Conservation (phyloP, 169 alveolate species). For the Cryptosporidium ubiquitum region DNA sequence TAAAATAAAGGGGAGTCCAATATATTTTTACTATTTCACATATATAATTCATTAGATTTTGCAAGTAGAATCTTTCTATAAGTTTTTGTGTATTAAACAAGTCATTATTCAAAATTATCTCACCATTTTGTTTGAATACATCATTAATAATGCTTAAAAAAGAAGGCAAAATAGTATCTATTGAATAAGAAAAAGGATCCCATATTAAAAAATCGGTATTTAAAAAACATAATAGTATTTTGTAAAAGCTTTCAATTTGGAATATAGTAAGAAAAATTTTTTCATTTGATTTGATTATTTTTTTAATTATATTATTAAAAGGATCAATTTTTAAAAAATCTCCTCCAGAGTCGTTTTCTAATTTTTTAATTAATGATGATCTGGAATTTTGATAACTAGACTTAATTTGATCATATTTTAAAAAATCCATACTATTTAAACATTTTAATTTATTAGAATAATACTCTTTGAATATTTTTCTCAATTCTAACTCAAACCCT, state of each 20-base stretch:
- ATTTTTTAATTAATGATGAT: neutral
- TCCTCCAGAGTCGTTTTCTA: neutral
- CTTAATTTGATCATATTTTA: neutral
- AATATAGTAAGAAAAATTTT: neutral
- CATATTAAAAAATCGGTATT: conserved; percentile 18
- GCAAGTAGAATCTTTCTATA: neutral
- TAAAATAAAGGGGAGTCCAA: conserved; percentile 38
- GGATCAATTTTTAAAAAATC: neutral
- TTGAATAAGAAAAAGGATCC: conserved; percentile 36
- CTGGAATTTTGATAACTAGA: neutral
- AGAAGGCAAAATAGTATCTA: neutral
- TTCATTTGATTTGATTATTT: neutral
- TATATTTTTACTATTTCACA: conserved; percentile 19
- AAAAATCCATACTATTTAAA: neutral
- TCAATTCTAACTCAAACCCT: neutral
- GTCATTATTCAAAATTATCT: neutral
- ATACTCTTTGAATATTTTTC: neutral
- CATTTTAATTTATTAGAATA: neutral
- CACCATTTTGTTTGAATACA: neutral
- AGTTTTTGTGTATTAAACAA: neutral
- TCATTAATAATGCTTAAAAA: neutral
- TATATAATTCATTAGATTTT: conserved; percentile 19
- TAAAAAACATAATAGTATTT: conserved; percentile 5
- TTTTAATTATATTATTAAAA: neutral
- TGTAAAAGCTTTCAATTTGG: neutral